Percentiles rank a stretch among this genome's conserved stretches.
These are phyloP conservation scores for Leonotis leonurus DNA, from an alignment of 257 asterid species.

Conservation along the genomic window DNA sequence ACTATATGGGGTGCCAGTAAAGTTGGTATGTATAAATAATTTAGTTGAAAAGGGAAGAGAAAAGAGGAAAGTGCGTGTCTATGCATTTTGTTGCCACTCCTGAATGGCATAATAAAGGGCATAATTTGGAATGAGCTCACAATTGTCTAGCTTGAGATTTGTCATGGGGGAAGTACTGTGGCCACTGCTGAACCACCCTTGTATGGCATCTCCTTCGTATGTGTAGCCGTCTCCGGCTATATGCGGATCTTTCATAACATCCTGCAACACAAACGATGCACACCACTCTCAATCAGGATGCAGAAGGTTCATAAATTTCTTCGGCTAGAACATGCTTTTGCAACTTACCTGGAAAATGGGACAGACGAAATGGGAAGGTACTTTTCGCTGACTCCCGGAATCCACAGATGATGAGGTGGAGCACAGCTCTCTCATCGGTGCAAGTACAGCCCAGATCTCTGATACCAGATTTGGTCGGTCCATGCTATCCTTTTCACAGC, in stretches of 20 bases:
- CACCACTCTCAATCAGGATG: background rate
- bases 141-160: constrained; percentile 64
- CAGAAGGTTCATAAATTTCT: background rate
- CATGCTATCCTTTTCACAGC: constrained; percentile 45
- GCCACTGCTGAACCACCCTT: constrained; percentile 85
- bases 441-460: constrained; percentile 49
- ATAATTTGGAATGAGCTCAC: constrained; percentile 76
- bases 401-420: constrained; percentile 27
- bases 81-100: constrained; percentile 69
- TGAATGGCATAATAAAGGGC: constrained; percentile 88
- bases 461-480: constrained; percentile 59
- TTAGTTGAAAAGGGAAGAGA: background rate
- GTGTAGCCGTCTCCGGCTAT: constrained; percentile 94
- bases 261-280: constrained; percentile 41
- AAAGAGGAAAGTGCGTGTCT: constrained; percentile 5
- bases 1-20: background rate
- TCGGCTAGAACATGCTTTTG: background rate
- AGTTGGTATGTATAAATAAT: background rate
- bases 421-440: constrained; percentile 50
- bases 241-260: constrained; percentile 85
- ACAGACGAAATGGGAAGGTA: constrained; percentile 78
- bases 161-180: constrained; percentile 94
- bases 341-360: constrained; percentile 75
- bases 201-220: constrained; percentile 82
- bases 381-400: constrained; percentile 39